These are phyloP conservation scores for Hansenula sp. DNA, from an alignment of 1,139 yeast species.

Conservation along the genomic window DNA sequence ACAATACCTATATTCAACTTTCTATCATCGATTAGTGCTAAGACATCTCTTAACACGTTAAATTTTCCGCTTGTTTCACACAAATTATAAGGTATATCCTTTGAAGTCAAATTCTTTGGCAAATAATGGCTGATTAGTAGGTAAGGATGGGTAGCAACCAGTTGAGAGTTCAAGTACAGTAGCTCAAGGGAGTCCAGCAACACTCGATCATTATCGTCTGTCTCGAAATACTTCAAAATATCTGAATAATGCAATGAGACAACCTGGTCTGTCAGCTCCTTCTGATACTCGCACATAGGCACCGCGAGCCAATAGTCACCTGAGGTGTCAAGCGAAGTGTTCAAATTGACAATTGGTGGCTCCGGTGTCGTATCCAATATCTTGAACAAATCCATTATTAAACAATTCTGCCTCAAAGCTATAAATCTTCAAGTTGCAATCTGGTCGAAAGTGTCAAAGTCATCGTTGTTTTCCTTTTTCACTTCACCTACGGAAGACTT, in stretches of 20 bases:
- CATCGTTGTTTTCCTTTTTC: too few species aligned
- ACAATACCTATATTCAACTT: constrained; percentile 46
- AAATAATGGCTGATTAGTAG: constrained; percentile 77
- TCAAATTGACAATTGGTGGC: constrained; percentile 64
- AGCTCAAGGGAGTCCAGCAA: constrained; percentile 68
- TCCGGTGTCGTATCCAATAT: constrained; percentile 84
- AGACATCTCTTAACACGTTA: constrained; percentile 57
- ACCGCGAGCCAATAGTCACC: constrained; percentile 83
- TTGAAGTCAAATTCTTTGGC: constrained; percentile 75
- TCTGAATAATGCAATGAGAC: constrained; percentile 89
- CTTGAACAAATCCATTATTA: constrained; percentile 64
- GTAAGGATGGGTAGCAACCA: constrained; percentile 87
- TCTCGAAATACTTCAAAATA: constrained; percentile 81
- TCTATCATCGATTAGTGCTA: constrained; percentile 37
- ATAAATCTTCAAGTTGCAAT: background rate
- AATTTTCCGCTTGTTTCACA: constrained; percentile 89
- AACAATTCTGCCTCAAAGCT: background rate
- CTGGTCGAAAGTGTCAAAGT: too few species aligned
- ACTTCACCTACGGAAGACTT: too few species aligned
- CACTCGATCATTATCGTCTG: constrained; percentile 50
- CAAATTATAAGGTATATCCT: constrained; percentile 72
- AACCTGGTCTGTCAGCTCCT: constrained; percentile 88
- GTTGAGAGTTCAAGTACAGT: constrained; percentile 68
- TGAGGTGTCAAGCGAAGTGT: constrained; percentile 33
- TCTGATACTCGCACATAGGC: constrained; percentile 85